Evolutionary conservation across 176 grass and related monocot genomes (phyloP), one percentile per base, ranked within the genome.

Genomic region (Bromus sterilis): DNA sequence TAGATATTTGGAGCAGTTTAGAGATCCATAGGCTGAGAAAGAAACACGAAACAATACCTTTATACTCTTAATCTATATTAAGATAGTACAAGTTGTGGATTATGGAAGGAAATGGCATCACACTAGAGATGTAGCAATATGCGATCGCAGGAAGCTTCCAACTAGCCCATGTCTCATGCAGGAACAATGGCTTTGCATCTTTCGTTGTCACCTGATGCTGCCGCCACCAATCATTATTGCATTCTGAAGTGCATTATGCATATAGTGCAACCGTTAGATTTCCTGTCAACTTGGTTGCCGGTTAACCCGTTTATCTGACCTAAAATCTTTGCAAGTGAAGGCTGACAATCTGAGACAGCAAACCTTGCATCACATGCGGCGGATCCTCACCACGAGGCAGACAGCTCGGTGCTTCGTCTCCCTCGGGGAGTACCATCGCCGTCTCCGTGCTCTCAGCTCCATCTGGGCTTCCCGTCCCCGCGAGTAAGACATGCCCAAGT

Each of bases 371-470:
- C 93, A 93, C 57, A 83, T 95, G 73, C 77, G 89, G 16, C 70
- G 79, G 58, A 88, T 87, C 44, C 92, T 99, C 66, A 93, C 93
- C n/a, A 86, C 84, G 20, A 66, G 76, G 23, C 96, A 99, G 79
- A 79, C 89, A 81, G 93, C 93, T 0, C 81, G 87, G 74, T 93
- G 91, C 53, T 86, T 99, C 66, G 74, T 99, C 23, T 84, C 91
- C 9, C 88, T 99, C 5, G 93, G 96, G 71, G 96, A 99, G 86
- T 95, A 99, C 16, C 83, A 88, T 43, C 83, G 93, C 18, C 96
- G 96, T 14, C 93, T 99, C 33, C 86, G 96, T 31, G 70, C 93
- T 43, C 96, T 99, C 67, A 99, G 96, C 82, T 99, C 96, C 59
- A 78, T 93, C 39, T 99, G 96, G 96, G 84, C 74, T 30, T 88